Conservation (phyloP, 176 grass and related monocot genomes). For the Aegilops sharonensis region DNA sequence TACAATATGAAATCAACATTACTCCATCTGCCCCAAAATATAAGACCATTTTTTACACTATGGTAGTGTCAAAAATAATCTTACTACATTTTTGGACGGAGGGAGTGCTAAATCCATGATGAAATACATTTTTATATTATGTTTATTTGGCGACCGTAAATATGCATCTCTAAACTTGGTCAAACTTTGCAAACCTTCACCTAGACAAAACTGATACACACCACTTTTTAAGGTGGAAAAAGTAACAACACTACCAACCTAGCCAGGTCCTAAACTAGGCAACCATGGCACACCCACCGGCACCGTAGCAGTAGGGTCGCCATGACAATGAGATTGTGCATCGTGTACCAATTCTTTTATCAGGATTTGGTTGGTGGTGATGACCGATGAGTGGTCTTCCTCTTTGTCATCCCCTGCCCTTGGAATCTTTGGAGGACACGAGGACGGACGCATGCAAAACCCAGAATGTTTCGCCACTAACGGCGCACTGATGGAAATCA, state of each 20-base stretch:
- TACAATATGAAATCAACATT: no score
- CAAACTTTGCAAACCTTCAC: background rate
- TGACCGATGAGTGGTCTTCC: slow-evolving; percentile 18
- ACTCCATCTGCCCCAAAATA: no score
- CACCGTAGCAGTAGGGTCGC: background rate
- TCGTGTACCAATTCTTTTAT: background rate
- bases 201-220: background rate
- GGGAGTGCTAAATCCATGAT: no score
- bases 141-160: no score
- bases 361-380: slow-evolving; percentile 1
- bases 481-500: no score
- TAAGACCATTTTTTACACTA: no score
- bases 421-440: slow-evolving; percentile 27
- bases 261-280: slow-evolving; percentile 3
- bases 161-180: no score
- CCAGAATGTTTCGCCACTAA: background rate
- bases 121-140: no score
- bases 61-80: no score
- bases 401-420: slow-evolving; percentile 1
- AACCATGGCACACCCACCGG: background rate
- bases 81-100: no score
- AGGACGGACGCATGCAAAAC: slow-evolving; percentile 10
- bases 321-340: background rate
- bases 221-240: background rate
- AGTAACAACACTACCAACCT: background rate